phyloP scores from a whole-genome alignment of 1,139 yeast species.

The Blastobotrys buckinghamii region DNA sequence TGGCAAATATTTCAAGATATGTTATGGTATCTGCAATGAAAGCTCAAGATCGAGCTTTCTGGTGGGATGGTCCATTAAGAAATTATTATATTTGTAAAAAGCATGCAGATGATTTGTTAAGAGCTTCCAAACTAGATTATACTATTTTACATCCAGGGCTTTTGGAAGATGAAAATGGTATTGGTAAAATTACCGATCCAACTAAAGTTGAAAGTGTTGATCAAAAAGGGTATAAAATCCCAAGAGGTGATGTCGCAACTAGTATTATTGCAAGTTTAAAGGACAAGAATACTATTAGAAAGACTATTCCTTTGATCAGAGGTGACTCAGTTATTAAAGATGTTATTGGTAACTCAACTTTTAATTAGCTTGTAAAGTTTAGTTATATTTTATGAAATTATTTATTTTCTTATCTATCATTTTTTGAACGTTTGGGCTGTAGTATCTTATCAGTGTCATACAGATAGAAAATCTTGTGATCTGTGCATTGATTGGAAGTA shows the following conservation, averaged over 20 bases:
- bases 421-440: no score
- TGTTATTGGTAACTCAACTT: neutral
- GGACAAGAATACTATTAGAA: constrained; percentile 12
- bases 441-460: no score
- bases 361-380: neutral
- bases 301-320: constrained; percentile 17
- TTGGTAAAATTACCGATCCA: constrained; percentile 30
- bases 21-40: constrained; percentile 52
- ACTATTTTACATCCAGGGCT: constrained; percentile 49
- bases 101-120: constrained; percentile 48
- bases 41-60: constrained; percentile 45
- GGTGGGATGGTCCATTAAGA: constrained; percentile 32
- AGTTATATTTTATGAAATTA: neutral
- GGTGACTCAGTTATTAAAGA: constrained; percentile 14
- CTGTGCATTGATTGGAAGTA: no score
- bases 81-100: constrained; percentile 50
- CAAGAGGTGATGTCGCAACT: constrained; percentile 19
- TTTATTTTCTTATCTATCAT: neutral
- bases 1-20: constrained; percentile 43
- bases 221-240: neutral
- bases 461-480: no score
- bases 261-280: constrained; percentile 14
- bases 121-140: constrained; percentile 39
- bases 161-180: constrained; percentile 37
- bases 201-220: constrained; percentile 1